Percentiles rank a stretch among this genome's conserved stretches.
phyloP scores from a whole-genome alignment of 2,329 filamentous ascomycete species.

The Verticillium isaacii region DNA sequence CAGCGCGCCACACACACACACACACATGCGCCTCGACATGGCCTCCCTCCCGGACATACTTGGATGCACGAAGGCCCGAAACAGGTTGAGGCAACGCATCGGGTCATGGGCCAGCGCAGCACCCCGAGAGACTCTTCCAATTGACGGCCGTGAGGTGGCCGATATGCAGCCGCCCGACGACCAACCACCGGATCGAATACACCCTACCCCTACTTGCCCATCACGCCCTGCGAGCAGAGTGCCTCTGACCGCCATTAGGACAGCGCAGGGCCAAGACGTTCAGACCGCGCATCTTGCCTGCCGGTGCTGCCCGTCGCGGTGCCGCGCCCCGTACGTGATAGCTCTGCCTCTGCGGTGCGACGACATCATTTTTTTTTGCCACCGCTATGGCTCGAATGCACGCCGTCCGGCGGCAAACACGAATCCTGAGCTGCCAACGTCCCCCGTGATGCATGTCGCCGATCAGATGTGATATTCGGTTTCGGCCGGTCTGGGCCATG shows the following conservation, averaged over 20 bases:
- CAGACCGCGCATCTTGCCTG: background rate
- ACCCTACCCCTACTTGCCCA: background rate
- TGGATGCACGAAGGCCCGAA: background rate
- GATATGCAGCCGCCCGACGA: background rate
- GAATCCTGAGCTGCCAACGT: background rate
- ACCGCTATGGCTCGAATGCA: background rate
- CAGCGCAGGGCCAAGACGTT: background rate
- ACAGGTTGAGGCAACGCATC: background rate
- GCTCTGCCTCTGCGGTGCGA: too few species aligned
- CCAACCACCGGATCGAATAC: background rate
- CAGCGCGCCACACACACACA: too few species aligned
- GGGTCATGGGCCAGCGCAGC: background rate
- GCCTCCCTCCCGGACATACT: background rate
- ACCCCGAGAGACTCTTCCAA: background rate
- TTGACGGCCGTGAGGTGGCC: background rate
- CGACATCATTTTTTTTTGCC: too few species aligned
- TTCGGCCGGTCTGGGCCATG: background rate
- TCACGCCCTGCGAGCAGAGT: background rate
- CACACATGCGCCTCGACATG: too few species aligned
- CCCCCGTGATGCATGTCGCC: background rate
- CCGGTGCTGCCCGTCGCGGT: background rate
- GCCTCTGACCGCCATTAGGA: background rate
- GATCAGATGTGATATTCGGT: background rate
- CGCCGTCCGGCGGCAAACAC: background rate
- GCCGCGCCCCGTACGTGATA: too few species aligned